Conservation (phyloP, 2,329 filamentous ascomycete genomes). For the Scytalidium sp. region DNA sequence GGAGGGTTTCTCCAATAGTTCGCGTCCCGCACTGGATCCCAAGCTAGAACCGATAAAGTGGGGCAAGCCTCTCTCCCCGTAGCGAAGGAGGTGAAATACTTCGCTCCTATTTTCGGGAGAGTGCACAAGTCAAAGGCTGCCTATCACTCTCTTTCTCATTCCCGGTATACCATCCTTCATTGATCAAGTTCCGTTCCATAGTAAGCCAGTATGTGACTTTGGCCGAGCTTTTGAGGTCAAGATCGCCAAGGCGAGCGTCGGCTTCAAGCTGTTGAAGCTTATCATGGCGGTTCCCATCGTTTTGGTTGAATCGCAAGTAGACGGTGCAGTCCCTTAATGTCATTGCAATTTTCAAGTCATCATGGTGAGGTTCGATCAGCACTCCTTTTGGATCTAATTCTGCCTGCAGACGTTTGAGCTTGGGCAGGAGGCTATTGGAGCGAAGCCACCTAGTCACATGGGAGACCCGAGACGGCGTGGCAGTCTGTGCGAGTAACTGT, state of each 20-base stretch:
- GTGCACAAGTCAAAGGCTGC: slow-evolving; percentile 8
- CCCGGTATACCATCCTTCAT: slow-evolving; percentile 64
- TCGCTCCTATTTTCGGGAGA: neutral
- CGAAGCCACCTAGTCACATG: slow-evolving; percentile 34
- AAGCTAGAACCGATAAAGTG: too few species aligned
- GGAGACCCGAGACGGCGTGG: neutral
- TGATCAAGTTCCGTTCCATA: slow-evolving; percentile 60
- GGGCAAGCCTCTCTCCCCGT: too few species aligned
- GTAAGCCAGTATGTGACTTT: slow-evolving; percentile 69
- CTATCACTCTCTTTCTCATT: slow-evolving; percentile 23
- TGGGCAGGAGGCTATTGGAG: slow-evolving; percentile 22
- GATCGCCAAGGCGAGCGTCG: slow-evolving; percentile 66
- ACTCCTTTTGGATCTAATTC: slow-evolving; percentile 26
- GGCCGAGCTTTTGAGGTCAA: slow-evolving; percentile 70
- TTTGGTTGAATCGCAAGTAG: slow-evolving; percentile 56
- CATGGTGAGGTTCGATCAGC: slow-evolving; percentile 31
- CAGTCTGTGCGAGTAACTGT: slow-evolving; percentile 24
- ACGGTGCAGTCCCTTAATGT: slow-evolving; percentile 77
- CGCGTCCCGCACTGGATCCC: too few species aligned
- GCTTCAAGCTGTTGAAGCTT: slow-evolving; percentile 26
- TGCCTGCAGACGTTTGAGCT: slow-evolving; percentile 40
- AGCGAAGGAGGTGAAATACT: too few species aligned
- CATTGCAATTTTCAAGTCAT: slow-evolving; percentile 67
- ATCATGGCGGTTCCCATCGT: slow-evolving; percentile 20
- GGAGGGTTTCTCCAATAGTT: too few species aligned